These are phyloP conservation scores for Puya raimondii DNA, from an alignment of 176 grass and related monocot genomes.

Conservation along the genomic window DNA sequence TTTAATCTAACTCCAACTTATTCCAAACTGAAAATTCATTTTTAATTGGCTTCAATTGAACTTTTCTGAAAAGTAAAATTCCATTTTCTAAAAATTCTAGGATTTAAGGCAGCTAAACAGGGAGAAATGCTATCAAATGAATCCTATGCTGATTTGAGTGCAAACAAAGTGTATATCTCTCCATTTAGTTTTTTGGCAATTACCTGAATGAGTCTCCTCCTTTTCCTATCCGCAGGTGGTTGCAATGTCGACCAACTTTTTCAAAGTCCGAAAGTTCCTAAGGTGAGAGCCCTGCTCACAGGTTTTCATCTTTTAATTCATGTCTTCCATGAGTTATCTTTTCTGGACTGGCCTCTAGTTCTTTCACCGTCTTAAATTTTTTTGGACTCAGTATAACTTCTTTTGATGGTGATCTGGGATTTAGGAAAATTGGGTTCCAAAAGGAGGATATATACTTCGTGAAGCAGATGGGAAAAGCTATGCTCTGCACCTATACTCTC, in stretches of 20 bases:
- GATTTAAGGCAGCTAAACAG: no score
- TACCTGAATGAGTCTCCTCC: background rate
- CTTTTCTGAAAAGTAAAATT: no score
- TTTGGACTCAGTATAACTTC: background rate
- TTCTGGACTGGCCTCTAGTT: background rate
- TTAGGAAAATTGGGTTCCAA: conserved; percentile 45
- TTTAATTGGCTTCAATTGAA: no score
- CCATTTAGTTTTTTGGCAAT: background rate
- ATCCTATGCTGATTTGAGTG: no score
- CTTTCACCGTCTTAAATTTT: background rate
- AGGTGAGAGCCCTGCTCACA: conserved; percentile 20
- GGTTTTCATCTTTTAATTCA: background rate
- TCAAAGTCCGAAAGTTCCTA: conserved; percentile 40
- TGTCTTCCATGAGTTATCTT: background rate
- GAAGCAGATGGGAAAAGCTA: conserved; percentile 77
- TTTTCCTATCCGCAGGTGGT: background rate
- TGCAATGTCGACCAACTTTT: conserved; percentile 40
- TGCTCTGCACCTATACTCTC: conserved; percentile 63
- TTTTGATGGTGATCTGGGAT: background rate
- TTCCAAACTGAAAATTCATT: no score
- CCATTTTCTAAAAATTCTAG: no score
- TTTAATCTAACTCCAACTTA: no score
- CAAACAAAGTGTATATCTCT: background rate
- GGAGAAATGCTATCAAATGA: no score
- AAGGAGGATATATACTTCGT: conserved; percentile 64